These are phyloP conservation scores for Penicillium angulare DNA, from an alignment of 495 filamentous ascomycete species.

Conservation along the genomic window DNA sequence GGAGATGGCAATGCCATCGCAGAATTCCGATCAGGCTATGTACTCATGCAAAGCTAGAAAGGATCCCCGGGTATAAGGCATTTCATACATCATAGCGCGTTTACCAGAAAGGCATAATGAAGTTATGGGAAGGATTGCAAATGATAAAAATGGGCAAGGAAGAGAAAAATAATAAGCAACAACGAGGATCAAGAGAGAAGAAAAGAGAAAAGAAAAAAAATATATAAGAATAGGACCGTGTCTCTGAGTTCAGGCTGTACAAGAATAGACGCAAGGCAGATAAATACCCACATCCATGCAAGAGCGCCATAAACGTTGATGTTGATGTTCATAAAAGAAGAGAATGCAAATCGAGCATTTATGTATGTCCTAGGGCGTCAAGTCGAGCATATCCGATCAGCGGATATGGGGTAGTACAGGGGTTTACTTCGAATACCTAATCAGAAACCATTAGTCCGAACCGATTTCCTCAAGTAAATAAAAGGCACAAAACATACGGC, in stretches of 20 bases:
- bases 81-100: conserved; percentile 15
- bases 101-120: conserved; percentile 1
- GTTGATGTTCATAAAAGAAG: neutral
- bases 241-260: too few relatives aligned
- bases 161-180: neutral
- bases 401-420: neutral
- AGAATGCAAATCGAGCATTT: neutral
- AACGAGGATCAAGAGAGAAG: neutral
- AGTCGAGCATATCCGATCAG: neutral
- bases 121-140: neutral
- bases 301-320: too few relatives aligned
- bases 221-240: too few relatives aligned
- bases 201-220: neutral
- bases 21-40: neutral
- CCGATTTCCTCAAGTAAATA: neutral
- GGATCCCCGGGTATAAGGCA: conserved; percentile 7
- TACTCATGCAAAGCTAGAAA: neutral
- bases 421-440: neutral
- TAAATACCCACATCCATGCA: too few relatives aligned
- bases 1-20: neutral
- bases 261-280: neutral
- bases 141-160: neutral
- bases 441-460: neutral
- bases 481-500: conserved; percentile 25
- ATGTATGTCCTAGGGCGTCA: neutral